These are phyloP conservation scores for Rubroshorea leprosula DNA, from an alignment of 345 rosid genomes.

Conservation along the genomic window DNA sequence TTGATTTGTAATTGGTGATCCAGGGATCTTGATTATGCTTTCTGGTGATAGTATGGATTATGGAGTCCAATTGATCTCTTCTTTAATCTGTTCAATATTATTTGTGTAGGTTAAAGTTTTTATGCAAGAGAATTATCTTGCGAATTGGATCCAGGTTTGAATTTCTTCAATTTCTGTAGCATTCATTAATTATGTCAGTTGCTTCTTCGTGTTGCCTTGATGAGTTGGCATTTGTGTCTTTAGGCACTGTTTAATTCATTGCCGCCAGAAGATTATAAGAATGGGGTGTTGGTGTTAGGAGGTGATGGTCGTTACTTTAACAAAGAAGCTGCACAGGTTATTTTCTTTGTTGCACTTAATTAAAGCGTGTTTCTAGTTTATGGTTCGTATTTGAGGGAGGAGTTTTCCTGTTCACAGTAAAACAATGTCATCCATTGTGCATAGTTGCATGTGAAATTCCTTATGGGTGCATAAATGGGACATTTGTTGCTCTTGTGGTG, in stretches of 20 bases:
- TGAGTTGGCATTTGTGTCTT: slow-evolving; percentile 13
- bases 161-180: slow-evolving; percentile 9
- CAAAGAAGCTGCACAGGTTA: slow-evolving; percentile 86
- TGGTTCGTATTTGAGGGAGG: neutral
- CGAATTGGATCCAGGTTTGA: slow-evolving; percentile 93
- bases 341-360: neutral
- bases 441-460: neutral
- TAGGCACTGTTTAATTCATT: slow-evolving; percentile 87
- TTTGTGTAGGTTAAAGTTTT: slow-evolving; percentile 72
- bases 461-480: neutral
- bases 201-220: slow-evolving; percentile 4
- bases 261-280: slow-evolving; percentile 73
- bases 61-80: neutral
- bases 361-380: neutral
- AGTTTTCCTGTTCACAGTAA: too few relatives aligned
- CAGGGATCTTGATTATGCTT: too few relatives aligned
- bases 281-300: slow-evolving; percentile 71
- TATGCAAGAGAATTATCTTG: slow-evolving; percentile 78
- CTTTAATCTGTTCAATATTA: neutral
- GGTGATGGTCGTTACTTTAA: slow-evolving; percentile 95
- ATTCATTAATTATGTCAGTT: neutral
- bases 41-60: too few relatives aligned
- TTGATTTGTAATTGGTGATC: too few relatives aligned
- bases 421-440: neutral
- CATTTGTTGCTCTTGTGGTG: neutral